These are phyloP conservation scores for Firmiana major DNA, from an alignment of 345 rosid species.

Conservation along the genomic window DNA sequence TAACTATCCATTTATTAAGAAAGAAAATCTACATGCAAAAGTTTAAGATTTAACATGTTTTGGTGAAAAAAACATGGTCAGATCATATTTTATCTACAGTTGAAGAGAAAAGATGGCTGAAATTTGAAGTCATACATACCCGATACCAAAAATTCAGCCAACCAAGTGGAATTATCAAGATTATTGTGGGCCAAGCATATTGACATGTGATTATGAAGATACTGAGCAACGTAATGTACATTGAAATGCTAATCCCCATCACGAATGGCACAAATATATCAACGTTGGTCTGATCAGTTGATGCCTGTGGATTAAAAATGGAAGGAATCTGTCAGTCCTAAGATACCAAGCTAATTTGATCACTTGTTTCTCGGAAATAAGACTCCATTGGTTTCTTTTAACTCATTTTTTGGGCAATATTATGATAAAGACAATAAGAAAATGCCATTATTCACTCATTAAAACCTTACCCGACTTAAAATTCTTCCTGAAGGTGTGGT, in stretches of 20 bases:
- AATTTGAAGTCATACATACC: slow-evolving; percentile 42
- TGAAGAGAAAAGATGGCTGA: not conserved
- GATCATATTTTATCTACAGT: not conserved
- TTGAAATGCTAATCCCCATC: slow-evolving; percentile 45
- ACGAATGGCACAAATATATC: slow-evolving; percentile 76
- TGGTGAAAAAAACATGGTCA: not conserved
- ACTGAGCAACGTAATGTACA: slow-evolving; percentile 71
- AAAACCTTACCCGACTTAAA: slow-evolving; percentile 68
- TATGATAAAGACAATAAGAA: not conserved
- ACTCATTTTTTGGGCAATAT: not conserved
- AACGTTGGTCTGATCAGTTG: slow-evolving; percentile 76
- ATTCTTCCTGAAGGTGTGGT: slow-evolving; percentile 97
- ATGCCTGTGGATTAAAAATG: slow-evolving; percentile 50
- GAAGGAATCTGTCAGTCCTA: slow-evolving; percentile 9
- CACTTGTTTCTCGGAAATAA: not conserved
- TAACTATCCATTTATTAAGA: no score
- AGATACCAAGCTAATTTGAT: not conserved
- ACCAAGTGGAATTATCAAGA: slow-evolving; percentile 78
- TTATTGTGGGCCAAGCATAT: slow-evolving; percentile 85
- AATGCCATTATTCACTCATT: not conserved
- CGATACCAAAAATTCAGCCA: slow-evolving; percentile 89
- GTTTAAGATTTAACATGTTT: not conserved
- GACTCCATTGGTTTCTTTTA: not conserved
- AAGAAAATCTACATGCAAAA: not conserved
- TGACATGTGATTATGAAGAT: slow-evolving; percentile 87